Percentiles rank a stretch among this genome's conserved stretches.
Conservation (phyloP, 2,329 filamentous ascomycete genomes). For the Colletotrichum scovillei region DNA sequence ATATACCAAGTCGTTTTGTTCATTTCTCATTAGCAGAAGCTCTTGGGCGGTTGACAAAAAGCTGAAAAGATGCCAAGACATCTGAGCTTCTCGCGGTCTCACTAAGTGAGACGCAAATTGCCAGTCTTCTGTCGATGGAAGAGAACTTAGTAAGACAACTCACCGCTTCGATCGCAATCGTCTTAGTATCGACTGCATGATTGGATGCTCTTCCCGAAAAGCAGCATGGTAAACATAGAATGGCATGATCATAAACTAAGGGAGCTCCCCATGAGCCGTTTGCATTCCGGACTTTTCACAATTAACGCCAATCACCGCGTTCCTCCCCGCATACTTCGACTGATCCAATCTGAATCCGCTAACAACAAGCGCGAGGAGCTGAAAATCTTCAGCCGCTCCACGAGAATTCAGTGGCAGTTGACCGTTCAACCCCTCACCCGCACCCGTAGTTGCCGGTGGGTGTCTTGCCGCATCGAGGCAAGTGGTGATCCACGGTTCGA, state of each 20-base stretch:
- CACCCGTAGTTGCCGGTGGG: neutral
- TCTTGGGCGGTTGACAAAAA: neutral
- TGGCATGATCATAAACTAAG: neutral
- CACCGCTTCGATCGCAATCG: neutral
- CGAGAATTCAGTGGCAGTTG: neutral
- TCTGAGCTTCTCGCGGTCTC: neutral
- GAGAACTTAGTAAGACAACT: neutral
- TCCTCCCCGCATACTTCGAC: neutral
- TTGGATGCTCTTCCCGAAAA: neutral
- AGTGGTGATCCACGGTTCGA: neutral
- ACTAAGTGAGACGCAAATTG: neutral
- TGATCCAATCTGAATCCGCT: neutral
- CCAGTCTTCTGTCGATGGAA: neutral
- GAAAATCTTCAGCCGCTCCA: neutral
- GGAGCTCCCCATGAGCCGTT: neutral
- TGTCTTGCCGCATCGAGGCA: neutral
- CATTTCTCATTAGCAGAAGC: neutral
- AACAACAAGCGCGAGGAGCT: neutral
- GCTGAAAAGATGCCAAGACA: neutral
- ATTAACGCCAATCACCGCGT: neutral
- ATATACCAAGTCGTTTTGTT: neutral
- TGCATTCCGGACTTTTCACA: neutral
- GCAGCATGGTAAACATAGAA: neutral
- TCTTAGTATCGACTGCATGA: neutral
- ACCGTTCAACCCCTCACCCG: neutral